Conservation (phyloP, 345 rosid genomes). For the Eucalyptus melliodora region DNA sequence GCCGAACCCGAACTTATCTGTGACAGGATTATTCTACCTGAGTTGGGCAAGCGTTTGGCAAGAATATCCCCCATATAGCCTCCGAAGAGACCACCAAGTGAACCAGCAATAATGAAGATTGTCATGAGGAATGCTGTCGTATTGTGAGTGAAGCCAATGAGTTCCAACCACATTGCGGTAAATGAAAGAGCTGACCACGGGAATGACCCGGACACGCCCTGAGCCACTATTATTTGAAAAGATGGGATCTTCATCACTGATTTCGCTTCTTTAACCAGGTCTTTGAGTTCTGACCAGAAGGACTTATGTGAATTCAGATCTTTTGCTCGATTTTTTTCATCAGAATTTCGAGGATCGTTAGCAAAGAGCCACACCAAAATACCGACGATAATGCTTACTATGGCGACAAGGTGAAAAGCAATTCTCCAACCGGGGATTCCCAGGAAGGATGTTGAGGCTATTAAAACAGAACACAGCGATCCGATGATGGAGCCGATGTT, state of each 20-base stretch:
- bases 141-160: conserved; percentile 63
- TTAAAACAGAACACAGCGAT: conserved; percentile 31
- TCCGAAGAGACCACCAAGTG: conserved; percentile 77
- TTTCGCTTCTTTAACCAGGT: conserved; percentile 42
- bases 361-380: conserved; percentile 47
- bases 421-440: conserved; percentile 77
- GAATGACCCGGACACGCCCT: conserved; percentile 72
- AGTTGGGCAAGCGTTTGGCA: conserved; percentile 46
- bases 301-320: conserved; percentile 22
- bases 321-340: neutral
- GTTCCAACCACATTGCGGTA: conserved; percentile 90
- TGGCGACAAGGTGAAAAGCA: conserved; percentile 52
- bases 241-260: conserved; percentile 42
- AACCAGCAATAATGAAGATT: conserved; percentile 41
- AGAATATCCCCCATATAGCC: conserved; percentile 76
- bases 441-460: conserved; percentile 56
- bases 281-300: conserved; percentile 41
- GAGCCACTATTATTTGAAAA: conserved; percentile 85
- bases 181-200: conserved; percentile 90
- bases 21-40: conserved; percentile 73
- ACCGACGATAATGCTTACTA: conserved; percentile 57
- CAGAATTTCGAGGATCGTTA: conserved; percentile 38
- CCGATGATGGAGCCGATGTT: conserved; percentile 57
- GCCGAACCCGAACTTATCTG: conserved; percentile 83
- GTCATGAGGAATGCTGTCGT: conserved; percentile 51